Base-by-base conservation (phyloP, 164 flowering plant genomes). In the Platanus orientalis region DNA sequence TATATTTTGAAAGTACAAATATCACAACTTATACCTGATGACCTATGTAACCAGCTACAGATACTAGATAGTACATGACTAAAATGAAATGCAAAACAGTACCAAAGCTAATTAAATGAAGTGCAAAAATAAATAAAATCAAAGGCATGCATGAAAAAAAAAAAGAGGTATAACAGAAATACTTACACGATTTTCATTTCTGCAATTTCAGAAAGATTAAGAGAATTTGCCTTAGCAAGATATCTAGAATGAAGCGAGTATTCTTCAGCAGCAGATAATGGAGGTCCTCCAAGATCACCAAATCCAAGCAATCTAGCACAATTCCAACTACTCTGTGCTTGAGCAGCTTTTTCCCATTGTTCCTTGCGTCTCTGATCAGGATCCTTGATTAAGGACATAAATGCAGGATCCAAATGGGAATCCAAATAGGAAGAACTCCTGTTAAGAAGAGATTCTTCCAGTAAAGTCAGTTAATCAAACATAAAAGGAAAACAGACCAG, bases 111-210 rank as follows among this genome's bases (percentile, higher is more conserved):
- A 27, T 9, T 28, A 32, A 27, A 30, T 55, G 51, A 61, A 47
- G 34, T 56, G 49, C 58, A 27, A 63, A 16, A 26, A 24, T 2
- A 25, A 19, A 36, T 16, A 25, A 53, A 24, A 50, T 29, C 64
- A 30, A 60, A 0, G 29, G 23, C 24, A 21, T 40, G 12, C 61
- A 56, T 6, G 39, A 21, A 54, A 54, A n/a, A 49, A 28, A 69
- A 25, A 10, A 32, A 36, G 12, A 36, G 26, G 5, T 32, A 44
- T n/a, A 49, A 16, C 45, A 28, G n/a, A 49, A 45, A 30, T 50
- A 48, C 97, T 82, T 83, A 92, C 99, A 95, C 91, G 74, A 95
- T 92, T 76, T 87, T 95, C 99, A 95, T 95, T 82, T 95, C 99
- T 53, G 98, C 91, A 80, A 95, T 90, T 79, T 95, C 99, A 55